Percentiles rank a stretch among this genome's conserved stretches.
phyloP scores from a whole-genome alignment of 2,329 filamentous ascomycete species.

The Dryadomyces quercivorus region DNA sequence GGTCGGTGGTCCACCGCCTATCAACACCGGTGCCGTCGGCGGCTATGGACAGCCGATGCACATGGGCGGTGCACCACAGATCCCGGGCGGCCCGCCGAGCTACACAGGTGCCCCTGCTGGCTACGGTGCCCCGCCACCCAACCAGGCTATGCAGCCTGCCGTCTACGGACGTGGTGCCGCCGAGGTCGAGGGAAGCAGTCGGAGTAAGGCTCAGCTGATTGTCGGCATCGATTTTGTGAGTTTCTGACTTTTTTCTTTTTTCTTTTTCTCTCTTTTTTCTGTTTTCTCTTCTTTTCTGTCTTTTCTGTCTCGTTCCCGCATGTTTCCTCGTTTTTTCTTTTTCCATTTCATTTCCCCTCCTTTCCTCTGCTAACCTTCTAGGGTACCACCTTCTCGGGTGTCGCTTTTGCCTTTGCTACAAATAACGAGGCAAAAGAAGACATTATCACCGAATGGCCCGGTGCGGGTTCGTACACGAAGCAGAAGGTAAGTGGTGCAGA shows the following conservation, averaged over 20 bases:
- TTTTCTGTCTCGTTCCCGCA: no score
- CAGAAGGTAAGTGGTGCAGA: slow-evolving; percentile 62
- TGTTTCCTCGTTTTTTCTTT: no score
- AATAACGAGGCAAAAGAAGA: slow-evolving; percentile 97
- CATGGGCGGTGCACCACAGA: slow-evolving; percentile 27
- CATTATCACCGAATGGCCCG: slow-evolving; percentile 98
- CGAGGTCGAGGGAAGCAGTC: slow-evolving; percentile 78
- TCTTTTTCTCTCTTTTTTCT: background rate
- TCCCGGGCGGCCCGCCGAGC: slow-evolving; percentile 31
- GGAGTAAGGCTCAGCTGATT: slow-evolving; percentile 93
- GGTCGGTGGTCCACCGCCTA: slow-evolving; percentile 52
- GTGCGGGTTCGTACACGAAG: slow-evolving; percentile 93
- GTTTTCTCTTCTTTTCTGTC: slow-evolving; percentile 6
- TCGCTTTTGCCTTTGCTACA: slow-evolving; percentile 92
- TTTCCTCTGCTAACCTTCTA: slow-evolving; percentile 21
- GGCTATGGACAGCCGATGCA: slow-evolving; percentile 48
- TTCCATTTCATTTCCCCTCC: slow-evolving; percentile 1
- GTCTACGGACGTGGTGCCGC: slow-evolving; percentile 31
- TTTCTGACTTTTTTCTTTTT: slow-evolving; percentile 6
- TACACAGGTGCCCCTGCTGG: slow-evolving; percentile 34
- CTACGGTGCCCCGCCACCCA: slow-evolving; percentile 25
- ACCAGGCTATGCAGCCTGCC: slow-evolving; percentile 20
- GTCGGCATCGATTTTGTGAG: slow-evolving; percentile 97
- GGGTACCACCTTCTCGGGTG: slow-evolving; percentile 96
- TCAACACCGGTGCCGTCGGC: slow-evolving; percentile 48